phyloP scores from a whole-genome alignment of 371 early-diverging fungal genomes.

The Antonospora locustae region DNA sequence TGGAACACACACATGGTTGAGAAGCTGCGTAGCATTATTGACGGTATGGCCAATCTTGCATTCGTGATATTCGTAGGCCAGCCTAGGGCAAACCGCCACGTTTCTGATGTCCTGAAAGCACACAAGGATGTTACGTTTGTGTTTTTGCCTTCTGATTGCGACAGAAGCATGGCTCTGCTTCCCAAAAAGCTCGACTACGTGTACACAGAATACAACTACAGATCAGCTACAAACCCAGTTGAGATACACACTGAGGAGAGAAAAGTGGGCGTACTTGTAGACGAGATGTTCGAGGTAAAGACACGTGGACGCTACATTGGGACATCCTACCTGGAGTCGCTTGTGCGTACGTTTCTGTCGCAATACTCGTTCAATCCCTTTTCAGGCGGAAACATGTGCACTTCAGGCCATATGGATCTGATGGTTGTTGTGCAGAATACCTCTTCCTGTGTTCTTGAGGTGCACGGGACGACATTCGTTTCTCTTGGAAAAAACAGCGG shows the following conservation, averaged over 20 bases:
- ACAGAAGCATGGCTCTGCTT: slow-evolving; percentile 4
- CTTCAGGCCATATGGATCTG: slow-evolving; percentile 7
- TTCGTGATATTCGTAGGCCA: slow-evolving; percentile 8
- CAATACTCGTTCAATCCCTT: slow-evolving; percentile 32
- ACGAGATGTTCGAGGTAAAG: slow-evolving; percentile 20
- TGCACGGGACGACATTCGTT: slow-evolving; percentile 11
- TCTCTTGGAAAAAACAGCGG: slow-evolving; percentile 4
- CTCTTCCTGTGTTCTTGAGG: slow-evolving; percentile 5
- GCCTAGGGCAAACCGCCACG: neutral
- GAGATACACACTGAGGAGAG: slow-evolving; percentile 7
- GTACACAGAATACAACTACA: slow-evolving; percentile 2
- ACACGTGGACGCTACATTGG: slow-evolving; percentile 22
- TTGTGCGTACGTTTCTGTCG: slow-evolving; percentile 19
- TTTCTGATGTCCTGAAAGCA: neutral
- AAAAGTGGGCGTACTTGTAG: slow-evolving; percentile 9
- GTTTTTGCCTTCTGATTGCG: too few relatives aligned
- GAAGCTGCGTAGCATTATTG: slow-evolving; percentile 1
- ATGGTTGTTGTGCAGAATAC: slow-evolving; percentile 20
- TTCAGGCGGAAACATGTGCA: slow-evolving; percentile 3
- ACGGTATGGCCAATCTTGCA: slow-evolving; percentile 10
- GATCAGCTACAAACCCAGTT: slow-evolving; percentile 24
- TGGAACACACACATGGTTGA: neutral
- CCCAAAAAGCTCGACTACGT: slow-evolving; percentile 9
- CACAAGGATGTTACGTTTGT: neutral
- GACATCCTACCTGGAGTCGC: slow-evolving; percentile 25